Percentiles rank a stretch among this genome's conserved stretches.
Evolutionary conservation across 495 filamentous ascomycete species (phyloP).

Genomic region (Pyrenula aspistea): DNA sequence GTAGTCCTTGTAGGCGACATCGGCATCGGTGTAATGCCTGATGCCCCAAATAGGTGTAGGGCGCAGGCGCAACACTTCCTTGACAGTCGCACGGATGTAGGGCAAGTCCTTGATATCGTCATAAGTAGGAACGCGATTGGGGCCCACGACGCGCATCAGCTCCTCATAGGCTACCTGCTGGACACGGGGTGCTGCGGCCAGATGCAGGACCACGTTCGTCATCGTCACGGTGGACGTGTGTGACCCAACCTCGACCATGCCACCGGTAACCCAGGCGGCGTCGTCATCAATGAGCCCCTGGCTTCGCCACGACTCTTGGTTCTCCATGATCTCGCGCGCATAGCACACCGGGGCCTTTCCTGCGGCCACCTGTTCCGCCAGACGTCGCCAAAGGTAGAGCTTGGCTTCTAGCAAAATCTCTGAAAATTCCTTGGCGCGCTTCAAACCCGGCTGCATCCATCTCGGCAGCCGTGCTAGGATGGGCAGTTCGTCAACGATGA

Average conservation of each 20-base stretch:
- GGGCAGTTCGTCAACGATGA: constrained; percentile 23
- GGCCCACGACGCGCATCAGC: constrained; percentile 15
- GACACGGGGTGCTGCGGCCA: constrained; percentile 23
- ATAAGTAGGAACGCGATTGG: constrained; percentile 11
- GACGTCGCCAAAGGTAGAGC: constrained; percentile 14
- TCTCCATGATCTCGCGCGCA: constrained; percentile 6
- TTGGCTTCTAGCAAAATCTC: background rate
- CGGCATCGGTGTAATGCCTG: constrained; percentile 41
- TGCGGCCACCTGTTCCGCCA: constrained; percentile 8
- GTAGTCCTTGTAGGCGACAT: constrained; percentile 39
- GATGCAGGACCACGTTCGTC: constrained; percentile 21
- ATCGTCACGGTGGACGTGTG: constrained; percentile 17
- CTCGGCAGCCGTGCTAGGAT: constrained; percentile 17
- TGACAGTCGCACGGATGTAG: constrained; percentile 28
- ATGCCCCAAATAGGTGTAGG: constrained; percentile 29
- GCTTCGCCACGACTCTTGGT: constrained; percentile 2
- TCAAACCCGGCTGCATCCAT: constrained; percentile 9
- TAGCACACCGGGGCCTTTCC: constrained; percentile 12
- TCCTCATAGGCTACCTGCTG: constrained; percentile 33
- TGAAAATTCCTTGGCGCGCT: background rate
- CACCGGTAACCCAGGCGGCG: constrained; percentile 21
- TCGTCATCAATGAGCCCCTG: constrained; percentile 13
- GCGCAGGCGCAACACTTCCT: constrained; percentile 33
- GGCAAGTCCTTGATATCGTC: constrained; percentile 25
- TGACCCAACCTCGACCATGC: constrained; percentile 22